Conservation (phyloP, 208 protist species). For the Leishmania mexicana region DNA sequence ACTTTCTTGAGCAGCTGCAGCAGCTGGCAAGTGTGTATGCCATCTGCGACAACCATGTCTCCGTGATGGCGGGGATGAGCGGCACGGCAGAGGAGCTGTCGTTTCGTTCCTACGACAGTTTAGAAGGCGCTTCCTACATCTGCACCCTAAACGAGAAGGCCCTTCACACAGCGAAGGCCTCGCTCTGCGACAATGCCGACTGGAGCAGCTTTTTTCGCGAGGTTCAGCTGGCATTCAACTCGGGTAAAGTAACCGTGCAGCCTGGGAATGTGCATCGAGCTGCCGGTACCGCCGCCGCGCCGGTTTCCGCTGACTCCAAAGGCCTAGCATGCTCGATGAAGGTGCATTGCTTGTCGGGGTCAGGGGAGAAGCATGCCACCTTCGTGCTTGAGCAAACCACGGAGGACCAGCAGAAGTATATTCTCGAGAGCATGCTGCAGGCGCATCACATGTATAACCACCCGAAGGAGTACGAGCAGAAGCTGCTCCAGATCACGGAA, state of each 20-base stretch:
- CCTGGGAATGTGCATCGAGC: not conserved
- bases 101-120: constrained; percentile 48
- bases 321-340: constrained; percentile 7
- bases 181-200: constrained; percentile 38
- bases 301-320: constrained; percentile 14
- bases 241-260: constrained; percentile 29
- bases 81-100: constrained; percentile 49
- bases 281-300: not conserved
- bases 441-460: constrained; percentile 50
- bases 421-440: constrained; percentile 50
- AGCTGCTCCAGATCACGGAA: constrained; percentile 35
- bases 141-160: constrained; percentile 48
- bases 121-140: constrained; percentile 47
- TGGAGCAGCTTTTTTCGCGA: constrained; percentile 72
- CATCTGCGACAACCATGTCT: constrained; percentile 37
- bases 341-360: constrained; percentile 13
- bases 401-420: constrained; percentile 47
- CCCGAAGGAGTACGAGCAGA: constrained; percentile 66
- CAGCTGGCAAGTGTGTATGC: constrained; percentile 55
- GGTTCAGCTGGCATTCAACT: constrained; percentile 53
- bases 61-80: constrained; percentile 70
- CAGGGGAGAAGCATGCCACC: constrained; percentile 25
- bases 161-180: constrained; percentile 38
- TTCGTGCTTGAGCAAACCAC: constrained; percentile 34
- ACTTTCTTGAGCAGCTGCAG: constrained; percentile 57